Evolutionary conservation across 2,329 filamentous ascomycete species (phyloP).

Genomic region (Lasiodiplodia citricola): DNA sequence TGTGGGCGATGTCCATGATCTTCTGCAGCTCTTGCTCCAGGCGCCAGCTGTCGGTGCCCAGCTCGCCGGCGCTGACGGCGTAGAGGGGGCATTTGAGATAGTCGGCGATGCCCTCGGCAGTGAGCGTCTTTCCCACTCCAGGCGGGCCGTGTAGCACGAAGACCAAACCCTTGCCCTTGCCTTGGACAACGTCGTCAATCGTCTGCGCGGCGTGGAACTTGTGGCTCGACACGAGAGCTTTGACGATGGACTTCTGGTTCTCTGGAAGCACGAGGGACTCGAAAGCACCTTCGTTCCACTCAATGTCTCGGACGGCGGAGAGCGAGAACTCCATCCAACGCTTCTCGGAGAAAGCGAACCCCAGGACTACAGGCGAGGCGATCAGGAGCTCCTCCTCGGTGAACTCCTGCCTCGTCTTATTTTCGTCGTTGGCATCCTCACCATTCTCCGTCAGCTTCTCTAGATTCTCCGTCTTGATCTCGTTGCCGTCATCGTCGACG

Average conservation of each 20-base stretch:
- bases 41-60: conserved; percentile 75
- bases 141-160: conserved; percentile 83
- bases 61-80: conserved; percentile 80
- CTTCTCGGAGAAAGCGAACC: conserved; percentile 87
- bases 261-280: conserved; percentile 75
- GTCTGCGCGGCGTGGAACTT: conserved; percentile 81
- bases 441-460: conserved; percentile 55
- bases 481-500: conserved; percentile 60
- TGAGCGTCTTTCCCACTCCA: conserved; percentile 87
- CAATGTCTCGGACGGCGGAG: conserved; percentile 77
- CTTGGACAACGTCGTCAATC: conserved; percentile 73
- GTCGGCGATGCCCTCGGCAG: conserved; percentile 85
- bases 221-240: conserved; percentile 81
- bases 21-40: conserved; percentile 80
- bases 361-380: conserved; percentile 81
- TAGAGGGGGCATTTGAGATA: conserved; percentile 82
- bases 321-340: conserved; percentile 89
- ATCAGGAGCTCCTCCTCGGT: conserved; percentile 84
- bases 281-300: conserved; percentile 85
- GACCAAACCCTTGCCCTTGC: conserved; percentile 86
- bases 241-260: conserved; percentile 69
- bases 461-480: conserved; percentile 62
- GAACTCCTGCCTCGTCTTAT: conserved; percentile 59
- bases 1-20: conserved; percentile 83
- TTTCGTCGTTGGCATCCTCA: conserved; percentile 26